Percentiles rank a stretch among this genome's conserved stretches.
phyloP scores from a whole-genome alignment of 106 monocot genomes.

The Alisma plantagoaquatica region DNA sequence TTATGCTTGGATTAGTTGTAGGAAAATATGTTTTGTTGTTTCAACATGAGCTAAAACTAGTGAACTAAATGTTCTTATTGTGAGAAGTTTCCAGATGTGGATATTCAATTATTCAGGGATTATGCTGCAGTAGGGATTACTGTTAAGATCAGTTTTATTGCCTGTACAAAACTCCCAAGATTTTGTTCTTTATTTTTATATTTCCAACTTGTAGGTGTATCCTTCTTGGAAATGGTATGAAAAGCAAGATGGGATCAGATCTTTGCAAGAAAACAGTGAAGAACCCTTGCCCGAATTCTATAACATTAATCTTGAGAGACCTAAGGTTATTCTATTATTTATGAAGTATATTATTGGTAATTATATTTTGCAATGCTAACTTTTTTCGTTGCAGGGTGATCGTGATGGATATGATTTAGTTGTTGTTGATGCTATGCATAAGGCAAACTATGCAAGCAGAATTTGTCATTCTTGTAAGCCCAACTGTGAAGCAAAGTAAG shows the following conservation, averaged over 20 bases:
- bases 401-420: slow-evolving; percentile 98
- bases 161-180: no score
- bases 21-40: no score
- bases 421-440: slow-evolving; percentile 99
- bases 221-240: slow-evolving; percentile 99
- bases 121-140: no score
- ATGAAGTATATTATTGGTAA: not conserved
- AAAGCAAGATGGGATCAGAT: slow-evolving; percentile 94
- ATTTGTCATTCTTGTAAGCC: slow-evolving; percentile 97
- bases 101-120: no score
- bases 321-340: slow-evolving; percentile 44
- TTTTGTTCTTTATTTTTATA: not conserved
- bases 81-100: no score
- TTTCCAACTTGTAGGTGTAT: slow-evolving; percentile 51
- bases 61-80: no score
- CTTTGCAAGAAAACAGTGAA: slow-evolving; percentile 81
- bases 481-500: slow-evolving; percentile 99
- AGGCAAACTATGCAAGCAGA: slow-evolving; percentile 98
- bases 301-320: slow-evolving; percentile 95
- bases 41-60: no score
- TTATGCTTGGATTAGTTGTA: no score
- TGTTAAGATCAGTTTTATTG: no score
- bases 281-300: slow-evolving; percentile 95
- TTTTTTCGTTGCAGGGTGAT: slow-evolving; percentile 74
- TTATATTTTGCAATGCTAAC: not conserved